Evolutionary conservation across 345 rosid genomes (phyloP).

Genomic region (Luvunga scandens): DNA sequence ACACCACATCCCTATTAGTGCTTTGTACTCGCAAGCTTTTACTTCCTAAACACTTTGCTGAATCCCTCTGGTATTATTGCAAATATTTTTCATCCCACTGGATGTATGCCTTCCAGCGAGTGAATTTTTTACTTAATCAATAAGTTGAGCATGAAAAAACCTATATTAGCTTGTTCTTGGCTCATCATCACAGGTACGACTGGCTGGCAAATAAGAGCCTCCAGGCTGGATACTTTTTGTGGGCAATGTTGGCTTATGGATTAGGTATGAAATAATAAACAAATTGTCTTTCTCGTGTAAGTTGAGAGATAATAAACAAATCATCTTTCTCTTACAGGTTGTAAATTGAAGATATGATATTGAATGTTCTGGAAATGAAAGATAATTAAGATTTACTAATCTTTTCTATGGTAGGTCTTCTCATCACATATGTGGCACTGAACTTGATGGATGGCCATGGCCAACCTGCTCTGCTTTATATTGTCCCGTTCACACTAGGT

Average conservation of each 20-base stretch:
- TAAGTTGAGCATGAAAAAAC: background rate
- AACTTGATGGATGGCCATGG: constrained; percentile 98
- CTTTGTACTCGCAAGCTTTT: background rate
- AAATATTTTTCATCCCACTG: background rate
- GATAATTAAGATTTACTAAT: background rate
- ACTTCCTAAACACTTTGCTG: background rate
- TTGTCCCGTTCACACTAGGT: constrained; percentile 95
- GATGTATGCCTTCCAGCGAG: background rate
- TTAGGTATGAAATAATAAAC: constrained; percentile 49
- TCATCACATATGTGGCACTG: constrained; percentile 85
- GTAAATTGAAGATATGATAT: background rate
- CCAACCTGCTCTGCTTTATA: constrained; percentile 90
- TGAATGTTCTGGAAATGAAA: background rate
- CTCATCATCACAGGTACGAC: constrained; percentile 61
- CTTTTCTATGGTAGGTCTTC: constrained; percentile 61
- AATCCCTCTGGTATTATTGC: background rate
- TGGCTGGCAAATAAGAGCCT: constrained; percentile 86
- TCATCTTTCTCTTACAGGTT: background rate
- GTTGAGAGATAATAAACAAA: constrained; percentile 5
- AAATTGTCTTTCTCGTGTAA: background rate
- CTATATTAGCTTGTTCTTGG: background rate
- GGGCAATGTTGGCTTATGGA: constrained; percentile 95
- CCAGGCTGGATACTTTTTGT: constrained; percentile 85
- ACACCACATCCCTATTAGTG: background rate
- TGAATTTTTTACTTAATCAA: background rate